Evolutionary conservation across 345 rosid genomes (phyloP), one percentile per base, ranked within the genome.

Genomic region (Firmiana major): DNA sequence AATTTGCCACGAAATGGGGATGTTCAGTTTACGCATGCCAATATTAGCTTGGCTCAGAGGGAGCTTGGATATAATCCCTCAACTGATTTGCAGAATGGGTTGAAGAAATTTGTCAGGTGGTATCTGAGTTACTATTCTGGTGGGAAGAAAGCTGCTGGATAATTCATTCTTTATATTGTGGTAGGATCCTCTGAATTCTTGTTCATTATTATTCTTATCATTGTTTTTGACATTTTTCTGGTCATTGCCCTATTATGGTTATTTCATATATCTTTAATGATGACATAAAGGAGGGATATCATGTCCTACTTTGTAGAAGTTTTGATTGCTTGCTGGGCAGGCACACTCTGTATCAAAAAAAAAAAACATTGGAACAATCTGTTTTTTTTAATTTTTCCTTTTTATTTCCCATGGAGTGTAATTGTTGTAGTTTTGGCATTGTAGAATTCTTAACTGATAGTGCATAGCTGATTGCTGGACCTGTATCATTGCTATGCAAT

Each of bases 21-120:
- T 83, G 98, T 94, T 81, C 97, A 82, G 24, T 93, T 84, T 74
- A 95, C 98, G 53, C 99, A 95, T 83, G 99, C 98, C 0, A 95
- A 95, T 75, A 93, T 93, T 73, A 95, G 99, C 80, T 87, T 49
- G 63, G 98, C 99, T 19, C 85, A 87, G 76, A 84, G 83, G 78
- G 91, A 95, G 86, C 87, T 95, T 34, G 90, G 96, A 49, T 95
- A 95, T 83, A 91, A 88, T 81, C 97, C 99, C 5, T 87, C 93
- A 15, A 93, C 97, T 5, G 93, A 95, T 91, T 83, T 95, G 77
- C 97, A 91, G 68, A 86, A 90, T 0, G 99, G 98, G 13, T 81
- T 91, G 89, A 95, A 95, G 93, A 95, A 95, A 74, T 95, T 95
- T 21, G 98, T 93, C 19, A 80, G 92, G 80, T 94, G 98, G 99